These are phyloP conservation scores for Penicillium sp. DNA, from an alignment of 2,329 filamentous ascomycete genomes.

Conservation along the genomic window DNA sequence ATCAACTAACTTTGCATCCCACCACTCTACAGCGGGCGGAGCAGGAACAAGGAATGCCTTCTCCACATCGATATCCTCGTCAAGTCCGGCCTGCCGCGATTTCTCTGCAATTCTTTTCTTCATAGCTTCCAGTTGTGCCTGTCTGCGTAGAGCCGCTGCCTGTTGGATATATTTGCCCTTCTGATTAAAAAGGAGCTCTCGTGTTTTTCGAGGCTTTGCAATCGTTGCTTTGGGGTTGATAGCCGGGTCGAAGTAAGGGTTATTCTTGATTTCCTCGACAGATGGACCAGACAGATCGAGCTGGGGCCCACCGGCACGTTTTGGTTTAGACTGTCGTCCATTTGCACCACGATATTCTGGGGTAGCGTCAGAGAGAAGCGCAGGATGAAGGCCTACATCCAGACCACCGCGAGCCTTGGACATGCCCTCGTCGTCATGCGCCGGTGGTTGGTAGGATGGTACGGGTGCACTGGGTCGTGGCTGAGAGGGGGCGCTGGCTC, in stretches of 20 bases:
- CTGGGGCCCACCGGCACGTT: conserved; percentile 47
- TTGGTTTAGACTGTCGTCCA: conserved; percentile 51
- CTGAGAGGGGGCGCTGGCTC: conserved; percentile 42
- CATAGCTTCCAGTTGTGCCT: conserved; percentile 87
- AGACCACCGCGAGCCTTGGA: conserved; percentile 62
- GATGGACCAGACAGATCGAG: conserved; percentile 58
- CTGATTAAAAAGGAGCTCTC: conserved; percentile 83
- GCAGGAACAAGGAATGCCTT: conserved; percentile 81
- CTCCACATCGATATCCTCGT: conserved; percentile 84
- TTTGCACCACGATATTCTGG: conserved; percentile 45
- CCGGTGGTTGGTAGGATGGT: conserved; percentile 40
- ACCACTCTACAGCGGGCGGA: conserved; percentile 93
- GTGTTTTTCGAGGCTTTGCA: conserved; percentile 65
- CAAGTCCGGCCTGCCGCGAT: conserved; percentile 84
- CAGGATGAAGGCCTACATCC: conserved; percentile 74
- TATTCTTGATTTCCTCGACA: conserved; percentile 60
- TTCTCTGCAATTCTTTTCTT: conserved; percentile 88
- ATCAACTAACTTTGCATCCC: conserved; percentile 84
- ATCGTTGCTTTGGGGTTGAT: conserved; percentile 57
- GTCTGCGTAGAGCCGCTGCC: conserved; percentile 80
- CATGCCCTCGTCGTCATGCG: conserved; percentile 49
- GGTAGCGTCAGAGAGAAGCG: conserved; percentile 55
- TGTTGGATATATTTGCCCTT: conserved; percentile 98
- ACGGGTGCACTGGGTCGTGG: conserved; percentile 45
- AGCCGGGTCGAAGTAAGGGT: conserved; percentile 79